Evolutionary conservation across 2,329 filamentous ascomycete genomes (phyloP).

Genomic region (Cladosporium halotolerans): DNA sequence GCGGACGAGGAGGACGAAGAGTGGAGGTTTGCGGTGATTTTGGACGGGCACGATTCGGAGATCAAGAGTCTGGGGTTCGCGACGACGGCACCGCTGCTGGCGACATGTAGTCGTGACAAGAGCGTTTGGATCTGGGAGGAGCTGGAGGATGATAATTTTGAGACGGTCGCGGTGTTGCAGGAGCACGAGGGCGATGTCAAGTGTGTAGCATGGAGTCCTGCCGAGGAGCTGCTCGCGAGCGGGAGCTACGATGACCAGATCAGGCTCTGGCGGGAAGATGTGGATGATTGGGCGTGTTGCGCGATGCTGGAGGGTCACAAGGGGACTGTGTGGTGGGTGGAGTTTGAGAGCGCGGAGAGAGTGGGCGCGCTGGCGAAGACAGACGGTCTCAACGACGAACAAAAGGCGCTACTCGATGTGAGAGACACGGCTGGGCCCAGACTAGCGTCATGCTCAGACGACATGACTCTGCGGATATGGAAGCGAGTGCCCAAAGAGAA

Average conservation of each 20-base stretch:
- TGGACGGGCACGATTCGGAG: constrained; percentile 93
- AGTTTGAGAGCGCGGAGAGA: constrained; percentile 51
- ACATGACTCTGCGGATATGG: constrained; percentile 76
- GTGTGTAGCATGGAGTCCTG: constrained; percentile 84
- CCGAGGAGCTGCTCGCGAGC: constrained; percentile 71
- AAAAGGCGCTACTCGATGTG: constrained; percentile 30
- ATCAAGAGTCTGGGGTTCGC: constrained; percentile 75
- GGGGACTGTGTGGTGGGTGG: constrained; percentile 84
- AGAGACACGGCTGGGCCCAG: constrained; percentile 47
- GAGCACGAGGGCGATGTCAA: constrained; percentile 97
- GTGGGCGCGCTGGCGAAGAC: constrained; percentile 18
- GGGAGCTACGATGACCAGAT: constrained; percentile 94
- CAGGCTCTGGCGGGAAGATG: constrained; percentile 80
- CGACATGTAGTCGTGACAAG: constrained; percentile 89
- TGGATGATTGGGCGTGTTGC: constrained; percentile 91
- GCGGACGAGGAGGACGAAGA: constrained; percentile 57
- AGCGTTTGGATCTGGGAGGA: constrained; percentile 99
- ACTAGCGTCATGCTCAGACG: constrained; percentile 78
- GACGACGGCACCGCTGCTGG: constrained; percentile 69
- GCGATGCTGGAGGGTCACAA: constrained; percentile 71
- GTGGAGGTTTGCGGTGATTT: constrained; percentile 85
- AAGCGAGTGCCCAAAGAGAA: constrained; percentile 53
- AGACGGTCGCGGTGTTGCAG: constrained; percentile 89
- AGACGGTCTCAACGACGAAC: constrained; percentile 27
- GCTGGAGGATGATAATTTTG: constrained; percentile 88